Percentiles rank a stretch among this genome's conserved stretches.
Conservation (phyloP, 2,329 filamentous ascomycete species). For the Phialemonium atrogriseum region DNA sequence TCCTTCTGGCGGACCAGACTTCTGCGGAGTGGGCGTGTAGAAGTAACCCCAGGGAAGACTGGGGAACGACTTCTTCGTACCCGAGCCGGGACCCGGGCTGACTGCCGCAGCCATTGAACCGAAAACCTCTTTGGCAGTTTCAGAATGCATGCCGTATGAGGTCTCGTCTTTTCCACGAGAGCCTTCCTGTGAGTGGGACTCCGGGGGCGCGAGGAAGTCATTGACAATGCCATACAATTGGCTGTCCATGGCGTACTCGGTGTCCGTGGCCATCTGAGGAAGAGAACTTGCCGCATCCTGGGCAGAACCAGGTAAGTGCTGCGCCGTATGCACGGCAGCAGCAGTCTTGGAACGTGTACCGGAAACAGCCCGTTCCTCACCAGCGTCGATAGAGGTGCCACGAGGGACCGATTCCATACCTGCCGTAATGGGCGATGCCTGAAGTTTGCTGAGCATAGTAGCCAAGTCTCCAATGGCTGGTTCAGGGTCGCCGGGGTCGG, state of each 20-base stretch:
- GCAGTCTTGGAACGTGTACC: no score
- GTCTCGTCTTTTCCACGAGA: conserved; percentile 22
- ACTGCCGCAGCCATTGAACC: conserved; percentile 25
- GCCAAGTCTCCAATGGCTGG: background rate
- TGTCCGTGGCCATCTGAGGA: background rate
- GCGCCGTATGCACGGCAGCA: no score
- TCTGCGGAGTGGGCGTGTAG: conserved; percentile 14
- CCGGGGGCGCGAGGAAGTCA: conserved; percentile 37
- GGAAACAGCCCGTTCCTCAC: no score
- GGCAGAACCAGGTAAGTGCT: no score
- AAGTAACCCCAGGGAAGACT: conserved; percentile 46
- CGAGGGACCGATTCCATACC: background rate
- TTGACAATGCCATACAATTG: conserved; percentile 28
- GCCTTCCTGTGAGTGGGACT: conserved; percentile 15
- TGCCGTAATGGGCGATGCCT: background rate
- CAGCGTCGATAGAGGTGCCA: background rate
- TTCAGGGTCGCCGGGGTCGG: no score
- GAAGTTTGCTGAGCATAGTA: background rate
- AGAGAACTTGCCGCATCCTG: background rate
- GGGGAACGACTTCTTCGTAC: conserved; percentile 27
- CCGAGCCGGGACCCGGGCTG: conserved; percentile 23
- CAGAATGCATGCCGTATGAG: conserved; percentile 47
- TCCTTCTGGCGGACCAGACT: no score
- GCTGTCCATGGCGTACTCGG: conserved; percentile 2
- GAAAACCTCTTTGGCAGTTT: conserved; percentile 42